Evolutionary conservation across 352 stramenopile genomes (phyloP).

Genomic region (Pythium myriotylum): DNA sequence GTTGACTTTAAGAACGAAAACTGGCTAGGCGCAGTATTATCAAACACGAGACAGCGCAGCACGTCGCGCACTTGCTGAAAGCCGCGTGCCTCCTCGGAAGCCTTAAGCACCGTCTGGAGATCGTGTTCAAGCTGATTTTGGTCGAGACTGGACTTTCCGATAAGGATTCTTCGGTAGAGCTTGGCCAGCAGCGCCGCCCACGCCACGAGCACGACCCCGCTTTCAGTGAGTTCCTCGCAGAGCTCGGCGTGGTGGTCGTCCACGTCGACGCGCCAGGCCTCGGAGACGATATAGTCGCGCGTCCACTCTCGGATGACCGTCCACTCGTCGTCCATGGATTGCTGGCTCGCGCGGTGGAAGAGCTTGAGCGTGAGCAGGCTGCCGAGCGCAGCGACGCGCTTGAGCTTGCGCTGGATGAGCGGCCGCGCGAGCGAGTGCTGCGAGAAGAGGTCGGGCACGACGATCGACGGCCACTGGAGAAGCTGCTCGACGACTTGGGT

Average conservation of each 20-base stretch:
- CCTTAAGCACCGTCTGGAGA: conserved; percentile 45
- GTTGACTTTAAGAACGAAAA: conserved; percentile 22
- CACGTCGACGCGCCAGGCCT: conserved; percentile 22
- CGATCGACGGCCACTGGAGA: conserved; percentile 23
- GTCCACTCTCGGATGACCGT: conserved; percentile 14
- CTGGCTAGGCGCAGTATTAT: conserved; percentile 24
- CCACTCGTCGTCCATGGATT: conserved; percentile 15
- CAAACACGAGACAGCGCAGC: conserved; percentile 46
- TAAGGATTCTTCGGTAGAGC: conserved; percentile 21
- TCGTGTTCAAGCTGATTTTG: conserved; percentile 34
- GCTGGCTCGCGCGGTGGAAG: conserved; percentile 18
- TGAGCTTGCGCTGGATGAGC: conserved; percentile 19
- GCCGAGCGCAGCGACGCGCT: conserved; percentile 18
- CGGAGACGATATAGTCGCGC: conserved; percentile 13
- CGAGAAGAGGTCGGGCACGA: conserved; percentile 30
- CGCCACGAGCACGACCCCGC: conserved; percentile 52
- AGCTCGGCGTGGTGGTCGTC: conserved; percentile 27
- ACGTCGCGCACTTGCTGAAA: conserved; percentile 63
- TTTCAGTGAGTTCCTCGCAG: conserved; percentile 29
- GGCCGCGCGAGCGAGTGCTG: conserved; percentile 21
- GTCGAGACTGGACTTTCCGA: conserved; percentile 1
- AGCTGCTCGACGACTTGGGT: conserved; percentile 20
- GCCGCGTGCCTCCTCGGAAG: conserved; percentile 43
- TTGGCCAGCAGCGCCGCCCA: conserved; percentile 59
- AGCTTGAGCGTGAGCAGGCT: conserved; percentile 21